Evolutionary conservation across 176 grass and related monocot genomes (phyloP), one percentile per base, ranked within the genome.

Genomic region (Juncus effusus): DNA sequence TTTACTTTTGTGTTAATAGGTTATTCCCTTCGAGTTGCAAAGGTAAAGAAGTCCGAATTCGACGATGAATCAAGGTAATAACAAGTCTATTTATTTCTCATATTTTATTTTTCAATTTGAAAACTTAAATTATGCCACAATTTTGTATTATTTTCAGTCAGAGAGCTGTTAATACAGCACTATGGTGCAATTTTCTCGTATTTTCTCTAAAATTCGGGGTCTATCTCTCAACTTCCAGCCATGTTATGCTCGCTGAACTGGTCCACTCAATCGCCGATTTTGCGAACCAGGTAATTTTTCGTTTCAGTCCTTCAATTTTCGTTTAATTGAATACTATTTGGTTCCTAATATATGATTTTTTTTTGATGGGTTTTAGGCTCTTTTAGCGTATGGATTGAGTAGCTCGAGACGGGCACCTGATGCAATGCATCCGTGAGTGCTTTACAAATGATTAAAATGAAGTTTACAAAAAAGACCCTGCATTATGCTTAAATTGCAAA

Each of bases 171-270:
- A 93, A 73, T 67, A 94, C 76, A 4, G 89, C 89, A 81, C 65
- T 99, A 50, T 93, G 89, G 83, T 93, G 94, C 64, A 99, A 99
- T 79, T 99, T 99, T 78, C 95, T 99, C 5, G 95, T 99, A 74
- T 94, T 99, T 75, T 93, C 85, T 19, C 80, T 99, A 3, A 99
- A 99, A 75, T 93, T 93, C 72, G 89, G 95, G 38, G 89, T 94
- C 58, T 99, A 90, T 86, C 72, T 99, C 68, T n/a, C 80, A 41
- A 99, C 95, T 79, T 99, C 95, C 50, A 99, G 95, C 79, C 95
- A 99, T 87, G 89, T 99, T 85, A 99, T 94, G 89, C 79, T 99
- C 67, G 89, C 95, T 73, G 95, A 99, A 63, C 83, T 99, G 15
- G 76, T 99, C 36, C 95, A 93, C 61, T 99, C 89, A 2, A 5